phyloP scores from a whole-genome alignment of 768 basidiomycete species.

The Lepiota brunneoincarnata region DNA sequence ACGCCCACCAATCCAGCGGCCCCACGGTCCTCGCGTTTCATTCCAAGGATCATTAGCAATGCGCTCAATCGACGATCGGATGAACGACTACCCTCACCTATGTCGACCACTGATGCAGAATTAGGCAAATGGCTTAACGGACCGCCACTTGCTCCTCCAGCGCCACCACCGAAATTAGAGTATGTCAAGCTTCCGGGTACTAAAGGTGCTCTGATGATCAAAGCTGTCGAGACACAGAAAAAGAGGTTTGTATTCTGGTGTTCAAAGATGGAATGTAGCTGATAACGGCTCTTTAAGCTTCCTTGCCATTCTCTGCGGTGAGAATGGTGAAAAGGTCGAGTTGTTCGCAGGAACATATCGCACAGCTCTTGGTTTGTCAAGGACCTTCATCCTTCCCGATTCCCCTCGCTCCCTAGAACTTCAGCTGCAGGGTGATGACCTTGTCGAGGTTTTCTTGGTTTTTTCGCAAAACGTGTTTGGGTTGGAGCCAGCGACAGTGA shows the following conservation, averaged over 20 bases:
- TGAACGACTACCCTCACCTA: slow-evolving; percentile 40
- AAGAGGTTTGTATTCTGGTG: slow-evolving; percentile 57
- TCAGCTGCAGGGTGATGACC: slow-evolving; percentile 87
- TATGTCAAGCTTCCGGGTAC: slow-evolving; percentile 93
- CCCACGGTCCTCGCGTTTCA: slow-evolving; percentile 57
- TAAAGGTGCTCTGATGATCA: slow-evolving; percentile 79
- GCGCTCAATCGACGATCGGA: slow-evolving; percentile 65
- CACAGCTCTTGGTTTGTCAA: slow-evolving; percentile 86
- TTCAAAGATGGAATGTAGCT: neutral
- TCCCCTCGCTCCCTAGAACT: slow-evolving; percentile 86
- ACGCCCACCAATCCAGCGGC: slow-evolving; percentile 29
- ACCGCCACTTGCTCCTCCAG: slow-evolving; percentile 14
- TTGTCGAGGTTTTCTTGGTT: slow-evolving; percentile 89
- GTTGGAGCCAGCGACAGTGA: slow-evolving; percentile 87
- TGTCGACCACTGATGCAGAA: slow-evolving; percentile 42
- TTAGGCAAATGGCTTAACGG: slow-evolving; percentile 21
- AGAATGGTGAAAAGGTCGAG: slow-evolving; percentile 91
- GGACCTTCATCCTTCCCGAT: slow-evolving; percentile 90
- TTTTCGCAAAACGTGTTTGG: slow-evolving; percentile 93
- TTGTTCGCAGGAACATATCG: slow-evolving; percentile 89
- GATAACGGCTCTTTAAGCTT: slow-evolving; percentile 48
- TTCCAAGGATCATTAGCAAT: slow-evolving; percentile 68
- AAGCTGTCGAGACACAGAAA: slow-evolving; percentile 85
- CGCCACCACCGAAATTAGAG: slow-evolving; percentile 80
- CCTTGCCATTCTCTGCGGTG: slow-evolving; percentile 89